Evolutionary conservation across 1,284 basidiomycete genomes (phyloP).

Genomic region (Trichosporon inkin): DNA sequence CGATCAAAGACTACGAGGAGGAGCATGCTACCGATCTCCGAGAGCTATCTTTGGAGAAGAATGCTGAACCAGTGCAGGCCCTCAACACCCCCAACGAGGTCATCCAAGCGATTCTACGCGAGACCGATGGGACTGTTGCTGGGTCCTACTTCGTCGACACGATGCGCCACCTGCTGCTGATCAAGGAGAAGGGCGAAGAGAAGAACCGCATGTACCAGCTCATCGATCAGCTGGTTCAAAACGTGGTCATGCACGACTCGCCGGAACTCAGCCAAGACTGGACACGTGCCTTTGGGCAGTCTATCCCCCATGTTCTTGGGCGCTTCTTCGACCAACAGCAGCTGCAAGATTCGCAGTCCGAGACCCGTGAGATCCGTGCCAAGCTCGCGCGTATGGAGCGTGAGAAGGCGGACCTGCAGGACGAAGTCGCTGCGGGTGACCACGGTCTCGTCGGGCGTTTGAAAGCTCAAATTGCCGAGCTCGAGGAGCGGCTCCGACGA

Average conservation of each 20-base stretch:
- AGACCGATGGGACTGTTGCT: conserved; percentile 71
- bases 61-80: conserved; percentile 58
- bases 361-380: conserved; percentile 65
- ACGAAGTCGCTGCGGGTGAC: conserved; percentile 71
- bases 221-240: conserved; percentile 85
- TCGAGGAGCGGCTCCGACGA: conserved; percentile 73
- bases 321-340: conserved; percentile 90
- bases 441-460: conserved; percentile 80
- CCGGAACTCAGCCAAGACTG: conserved; percentile 66
- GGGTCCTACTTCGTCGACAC: conserved; percentile 84
- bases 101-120: conserved; percentile 72
- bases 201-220: conserved; percentile 87
- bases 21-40: conserved; percentile 74
- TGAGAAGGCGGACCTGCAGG: conserved; percentile 59
- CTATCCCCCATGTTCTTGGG: conserved; percentile 81
- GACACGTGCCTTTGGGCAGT: conserved; percentile 79
- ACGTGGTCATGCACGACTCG: conserved; percentile 85
- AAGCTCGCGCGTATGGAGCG: conserved; percentile 52
- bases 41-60: conserved; percentile 69
- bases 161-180: conserved; percentile 86
- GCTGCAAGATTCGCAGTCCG: conserved; percentile 71
- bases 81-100: conserved; percentile 81
- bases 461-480: conserved; percentile 65
- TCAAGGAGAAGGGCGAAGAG: conserved; percentile 78
- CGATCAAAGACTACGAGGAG: conserved; percentile 64